Evolutionary conservation across 2,329 filamentous ascomycete genomes (phyloP).

Genomic region (Fusarium duplospermum): DNA sequence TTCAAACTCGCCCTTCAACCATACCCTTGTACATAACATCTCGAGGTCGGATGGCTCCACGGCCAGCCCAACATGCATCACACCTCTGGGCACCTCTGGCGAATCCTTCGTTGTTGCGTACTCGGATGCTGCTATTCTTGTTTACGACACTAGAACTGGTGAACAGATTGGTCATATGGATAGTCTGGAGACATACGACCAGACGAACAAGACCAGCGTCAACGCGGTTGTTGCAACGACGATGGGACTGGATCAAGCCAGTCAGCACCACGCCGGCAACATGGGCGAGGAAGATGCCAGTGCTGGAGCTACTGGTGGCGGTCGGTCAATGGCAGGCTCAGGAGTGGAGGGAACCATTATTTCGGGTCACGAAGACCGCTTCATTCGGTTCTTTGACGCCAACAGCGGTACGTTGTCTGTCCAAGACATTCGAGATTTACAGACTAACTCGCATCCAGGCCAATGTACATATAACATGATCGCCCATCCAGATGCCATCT

Average conservation of each 20-base stretch:
- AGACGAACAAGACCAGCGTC: slow-evolving; percentile 80
- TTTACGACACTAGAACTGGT: slow-evolving; percentile 92
- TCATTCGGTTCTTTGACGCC: slow-evolving; percentile 96
- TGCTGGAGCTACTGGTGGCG: slow-evolving; percentile 83
- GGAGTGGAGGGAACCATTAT: slow-evolving; percentile 94
- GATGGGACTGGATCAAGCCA: slow-evolving; percentile 78
- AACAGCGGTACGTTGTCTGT: slow-evolving; percentile 87
- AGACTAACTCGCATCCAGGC: slow-evolving; percentile 64
- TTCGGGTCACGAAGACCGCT: slow-evolving; percentile 95
- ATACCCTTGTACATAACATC: slow-evolving; percentile 90
- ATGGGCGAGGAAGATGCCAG: slow-evolving; percentile 78
- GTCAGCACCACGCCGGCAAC: slow-evolving; percentile 63
- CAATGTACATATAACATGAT: slow-evolving; percentile 99
- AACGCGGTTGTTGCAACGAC: slow-evolving; percentile 93
- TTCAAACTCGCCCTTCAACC: slow-evolving; percentile 86
- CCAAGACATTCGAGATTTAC: no score
- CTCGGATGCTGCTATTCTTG: slow-evolving; percentile 86
- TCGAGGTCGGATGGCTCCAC: slow-evolving; percentile 72
- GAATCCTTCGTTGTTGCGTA: slow-evolving; percentile 95
- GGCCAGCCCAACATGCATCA: slow-evolving; percentile 90
- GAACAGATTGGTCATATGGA: slow-evolving; percentile 95
- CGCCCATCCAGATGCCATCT: slow-evolving; percentile 93
- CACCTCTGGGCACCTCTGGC: slow-evolving; percentile 83
- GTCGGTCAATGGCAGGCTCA: slow-evolving; percentile 72
- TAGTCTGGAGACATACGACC: slow-evolving; percentile 92